Evolutionary conservation across 2,329 filamentous ascomycete genomes (phyloP).

Genomic region (Alternaria angustiovoidea): DNA sequence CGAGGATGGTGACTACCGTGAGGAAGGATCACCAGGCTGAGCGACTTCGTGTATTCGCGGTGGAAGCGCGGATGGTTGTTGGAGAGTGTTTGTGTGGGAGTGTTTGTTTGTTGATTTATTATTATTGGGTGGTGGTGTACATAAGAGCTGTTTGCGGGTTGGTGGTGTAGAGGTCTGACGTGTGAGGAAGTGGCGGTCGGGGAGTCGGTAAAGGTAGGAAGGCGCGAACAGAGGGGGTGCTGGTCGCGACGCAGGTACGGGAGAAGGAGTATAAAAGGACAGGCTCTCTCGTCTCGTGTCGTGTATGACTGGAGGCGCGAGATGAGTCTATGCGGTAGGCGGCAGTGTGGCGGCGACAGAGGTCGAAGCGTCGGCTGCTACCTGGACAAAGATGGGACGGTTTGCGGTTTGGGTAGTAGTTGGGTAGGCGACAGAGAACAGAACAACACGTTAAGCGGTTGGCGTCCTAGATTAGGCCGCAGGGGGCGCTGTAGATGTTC

Average conservation of each 20-base stretch:
- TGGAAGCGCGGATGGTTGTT: slow-evolving; percentile 10
- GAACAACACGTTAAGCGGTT: slow-evolving; percentile 26
- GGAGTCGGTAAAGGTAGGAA: slow-evolving; percentile 28
- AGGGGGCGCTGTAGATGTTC: slow-evolving; percentile 42
- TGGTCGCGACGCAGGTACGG: slow-evolving; percentile 24
- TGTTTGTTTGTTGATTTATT: slow-evolving; percentile 30
- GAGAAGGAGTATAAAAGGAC: slow-evolving; percentile 19
- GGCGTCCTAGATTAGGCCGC: slow-evolving; percentile 42
- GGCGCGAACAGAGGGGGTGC: slow-evolving; percentile 13
- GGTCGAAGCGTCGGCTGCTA: slow-evolving; percentile 36
- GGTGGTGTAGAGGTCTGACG: slow-evolving; percentile 34
- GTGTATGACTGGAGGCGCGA: slow-evolving; percentile 21
- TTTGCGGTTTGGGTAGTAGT: slow-evolving; percentile 13
- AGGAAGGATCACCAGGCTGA: slow-evolving; percentile 38
- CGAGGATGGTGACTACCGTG: slow-evolving; percentile 37
- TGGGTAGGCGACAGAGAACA: slow-evolving; percentile 27
- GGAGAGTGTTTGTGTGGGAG: slow-evolving; percentile 12
- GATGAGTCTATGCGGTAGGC: slow-evolving; percentile 38
- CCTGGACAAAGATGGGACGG: slow-evolving; percentile 36
- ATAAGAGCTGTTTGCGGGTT: slow-evolving; percentile 28
- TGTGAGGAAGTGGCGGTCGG: slow-evolving; percentile 42
- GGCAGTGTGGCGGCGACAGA: slow-evolving; percentile 38
- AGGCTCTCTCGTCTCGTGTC: slow-evolving; percentile 25
- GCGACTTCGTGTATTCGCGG: slow-evolving; percentile 36
- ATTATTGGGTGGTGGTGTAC: slow-evolving; percentile 35